Percentiles rank a stretch among this genome's conserved stretches.
phyloP scores from a whole-genome alignment of 345 rosid genomes.

The Geranium brycei region DNA sequence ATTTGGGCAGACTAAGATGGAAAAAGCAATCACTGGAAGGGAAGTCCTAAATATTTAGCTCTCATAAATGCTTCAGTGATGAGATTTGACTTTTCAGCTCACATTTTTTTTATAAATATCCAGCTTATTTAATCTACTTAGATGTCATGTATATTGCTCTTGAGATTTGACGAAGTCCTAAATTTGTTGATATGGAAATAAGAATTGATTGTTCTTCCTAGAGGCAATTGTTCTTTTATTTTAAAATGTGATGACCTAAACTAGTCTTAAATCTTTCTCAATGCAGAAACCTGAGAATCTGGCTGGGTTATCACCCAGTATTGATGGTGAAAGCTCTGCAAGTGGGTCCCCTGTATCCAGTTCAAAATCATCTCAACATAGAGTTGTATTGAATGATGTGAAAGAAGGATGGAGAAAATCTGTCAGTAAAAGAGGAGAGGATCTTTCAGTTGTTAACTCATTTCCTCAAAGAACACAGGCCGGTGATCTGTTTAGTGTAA shows the following conservation, averaged over 20 bases:
- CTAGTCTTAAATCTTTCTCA: constrained; percentile 2
- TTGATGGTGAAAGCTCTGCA: constrained; percentile 50
- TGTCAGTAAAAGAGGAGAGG: constrained; percentile 36
- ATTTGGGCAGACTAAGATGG: no score
- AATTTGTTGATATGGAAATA: no score
- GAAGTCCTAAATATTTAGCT: no score
- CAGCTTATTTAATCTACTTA: no score
- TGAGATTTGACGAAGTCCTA: no score
- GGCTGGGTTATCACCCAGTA: constrained; percentile 30
- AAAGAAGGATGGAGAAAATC: constrained; percentile 47
- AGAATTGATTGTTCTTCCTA: background rate
- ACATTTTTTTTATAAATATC: no score
- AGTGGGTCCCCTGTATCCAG: constrained; percentile 57
- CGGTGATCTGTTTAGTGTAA: constrained; percentile 53
- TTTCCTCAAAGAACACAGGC: constrained; percentile 62
- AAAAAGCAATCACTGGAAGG: no score
- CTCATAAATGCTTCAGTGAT: no score
- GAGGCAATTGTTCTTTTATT: background rate
- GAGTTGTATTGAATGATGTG: constrained; percentile 21
- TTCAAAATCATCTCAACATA: constrained; percentile 42
- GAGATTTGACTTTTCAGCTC: no score
- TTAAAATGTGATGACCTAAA: background rate
- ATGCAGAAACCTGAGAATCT: constrained; percentile 68
- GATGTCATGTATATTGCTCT: no score
- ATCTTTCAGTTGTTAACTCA: constrained; percentile 26